phyloP scores from a whole-genome alignment of 75 land plant species.

The Adiantum capillusveneris region DNA sequence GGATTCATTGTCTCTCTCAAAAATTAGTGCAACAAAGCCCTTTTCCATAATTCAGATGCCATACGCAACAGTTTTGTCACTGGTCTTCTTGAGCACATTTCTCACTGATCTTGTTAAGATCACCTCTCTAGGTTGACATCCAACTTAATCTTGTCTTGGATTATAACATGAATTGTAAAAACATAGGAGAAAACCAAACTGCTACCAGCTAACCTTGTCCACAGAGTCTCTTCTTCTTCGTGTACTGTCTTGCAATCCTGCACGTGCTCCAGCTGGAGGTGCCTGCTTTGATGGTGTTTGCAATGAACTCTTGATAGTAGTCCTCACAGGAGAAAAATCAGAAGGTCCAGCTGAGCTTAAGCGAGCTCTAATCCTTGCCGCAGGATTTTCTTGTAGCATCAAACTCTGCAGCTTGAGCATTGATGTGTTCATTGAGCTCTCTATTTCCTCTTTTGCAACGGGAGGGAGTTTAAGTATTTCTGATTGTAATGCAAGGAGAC shows the following conservation, averaged over 20 bases:
- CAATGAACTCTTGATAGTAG: slow-evolving; percentile 1
- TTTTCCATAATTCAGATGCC: too few relatives aligned
- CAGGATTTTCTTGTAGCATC: not conserved
- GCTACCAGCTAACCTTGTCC: slow-evolving; percentile 76
- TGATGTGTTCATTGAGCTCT: not conserved
- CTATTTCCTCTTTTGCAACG: not conserved
- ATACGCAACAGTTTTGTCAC: too few relatives aligned
- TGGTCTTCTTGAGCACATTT: too few relatives aligned
- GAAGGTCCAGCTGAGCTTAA: not conserved
- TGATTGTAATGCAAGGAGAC: slow-evolving; percentile 63
- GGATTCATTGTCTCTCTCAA: too few relatives aligned
- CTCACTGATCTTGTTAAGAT: too few relatives aligned
- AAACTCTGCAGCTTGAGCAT: not conserved
- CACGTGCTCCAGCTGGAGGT: not conserved
- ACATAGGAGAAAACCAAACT: too few relatives aligned
- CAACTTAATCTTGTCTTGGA: too few relatives aligned
- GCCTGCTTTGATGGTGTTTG: not conserved
- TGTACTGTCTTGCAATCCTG: slow-evolving; percentile 39
- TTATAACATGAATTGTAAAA: too few relatives aligned
- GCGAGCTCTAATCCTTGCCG: not conserved
- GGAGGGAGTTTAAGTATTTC: slow-evolving; percentile 39
- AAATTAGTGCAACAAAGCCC: too few relatives aligned
- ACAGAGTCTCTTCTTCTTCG: slow-evolving; percentile 90
- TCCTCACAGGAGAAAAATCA: slow-evolving; percentile 9
- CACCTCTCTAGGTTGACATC: too few relatives aligned